Evolutionary conservation across 2,329 filamentous ascomycete species (phyloP), one percentile per base, ranked within the genome.

Genomic region (Epichloe sylvatica): DNA sequence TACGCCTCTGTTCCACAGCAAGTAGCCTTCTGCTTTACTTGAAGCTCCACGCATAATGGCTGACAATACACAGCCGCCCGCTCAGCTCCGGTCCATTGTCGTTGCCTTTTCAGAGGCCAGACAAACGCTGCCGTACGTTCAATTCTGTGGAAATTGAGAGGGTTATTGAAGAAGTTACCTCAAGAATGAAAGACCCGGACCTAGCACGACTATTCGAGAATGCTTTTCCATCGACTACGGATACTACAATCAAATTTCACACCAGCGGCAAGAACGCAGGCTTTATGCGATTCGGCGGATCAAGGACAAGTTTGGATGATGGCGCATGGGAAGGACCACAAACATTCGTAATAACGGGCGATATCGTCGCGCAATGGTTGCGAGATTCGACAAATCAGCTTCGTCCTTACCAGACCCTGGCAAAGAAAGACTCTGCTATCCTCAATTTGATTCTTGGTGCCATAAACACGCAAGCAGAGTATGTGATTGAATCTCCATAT

Each of bases 381-480:
- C 81, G 89, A 47, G 88, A 95, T 67, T 94, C 87, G 11, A 94
- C 89, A 11, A 97, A 97, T 66, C 92, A 98, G 66, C 70, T 98
- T 47, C 79, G 84, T 2, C 90, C 92, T 48, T 98, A 98, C 62
- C 91, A 96, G 62, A 71, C 78, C 0, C 72, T 98, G 23, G 85
- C 90, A 2, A 86, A 81, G 60, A 86, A 87, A 55, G 90, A 97
- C 61, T 77, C 80, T 38, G 77, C 76, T 40, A 82, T 98, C 46
- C 80, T 83, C 62, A 83, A 78, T 54, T 71, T 98, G 48, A 88
- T 98, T 25, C 71, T 94, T 1, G 92, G 92, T 21, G 91, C 91
- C 40, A 95, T 97, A 69, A 94, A 95, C 64, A 97, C 92, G 0
- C 92, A 98, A 67, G 78, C 86, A 15, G 91, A 97, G 65, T 97